phyloP scores from a whole-genome alignment of 139 green algal genomes.

The Pleodorina starrii region DNA sequence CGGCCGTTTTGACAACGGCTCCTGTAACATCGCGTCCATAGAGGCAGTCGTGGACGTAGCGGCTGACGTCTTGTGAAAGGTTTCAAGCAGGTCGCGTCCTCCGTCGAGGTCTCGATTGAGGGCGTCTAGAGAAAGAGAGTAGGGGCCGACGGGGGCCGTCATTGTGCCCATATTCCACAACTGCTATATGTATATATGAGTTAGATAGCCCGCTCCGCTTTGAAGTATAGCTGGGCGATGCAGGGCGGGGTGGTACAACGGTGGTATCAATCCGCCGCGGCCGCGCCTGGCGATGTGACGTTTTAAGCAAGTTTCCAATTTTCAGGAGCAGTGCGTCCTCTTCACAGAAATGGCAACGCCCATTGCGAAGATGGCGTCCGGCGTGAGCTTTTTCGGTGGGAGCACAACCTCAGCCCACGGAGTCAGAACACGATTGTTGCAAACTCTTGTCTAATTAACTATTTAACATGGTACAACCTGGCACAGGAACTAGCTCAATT shows the following conservation, averaged over 20 bases:
- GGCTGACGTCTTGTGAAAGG: conserved; percentile 15
- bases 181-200: not conserved
- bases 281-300: not conserved
- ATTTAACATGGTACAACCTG: too few relatives aligned
- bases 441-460: too few relatives aligned
- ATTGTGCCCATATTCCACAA: conserved; percentile 8
- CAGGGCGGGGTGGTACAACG: not conserved
- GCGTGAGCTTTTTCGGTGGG: too few relatives aligned
- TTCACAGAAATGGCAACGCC: not conserved
- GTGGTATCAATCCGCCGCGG: not conserved
- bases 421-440: too few relatives aligned
- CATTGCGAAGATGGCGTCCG: conserved; percentile 13
- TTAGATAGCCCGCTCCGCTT: not conserved
- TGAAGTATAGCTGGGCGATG: not conserved
- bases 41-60: conserved; percentile 14
- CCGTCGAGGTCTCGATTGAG: conserved; percentile 21
- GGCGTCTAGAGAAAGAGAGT: not conserved
- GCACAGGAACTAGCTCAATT: too few relatives aligned
- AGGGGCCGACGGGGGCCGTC: conserved; percentile 8
- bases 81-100: conserved; percentile 18
- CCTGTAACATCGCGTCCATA: not conserved
- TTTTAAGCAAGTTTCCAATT: not conserved
- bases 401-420: too few relatives aligned
- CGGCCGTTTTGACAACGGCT: conserved; percentile 6
- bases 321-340: not conserved